Percentiles rank a stretch among this genome's conserved stretches.
phyloP scores from a whole-genome alignment of 2,329 filamentous ascomycete species.

The Septoria linicola region DNA sequence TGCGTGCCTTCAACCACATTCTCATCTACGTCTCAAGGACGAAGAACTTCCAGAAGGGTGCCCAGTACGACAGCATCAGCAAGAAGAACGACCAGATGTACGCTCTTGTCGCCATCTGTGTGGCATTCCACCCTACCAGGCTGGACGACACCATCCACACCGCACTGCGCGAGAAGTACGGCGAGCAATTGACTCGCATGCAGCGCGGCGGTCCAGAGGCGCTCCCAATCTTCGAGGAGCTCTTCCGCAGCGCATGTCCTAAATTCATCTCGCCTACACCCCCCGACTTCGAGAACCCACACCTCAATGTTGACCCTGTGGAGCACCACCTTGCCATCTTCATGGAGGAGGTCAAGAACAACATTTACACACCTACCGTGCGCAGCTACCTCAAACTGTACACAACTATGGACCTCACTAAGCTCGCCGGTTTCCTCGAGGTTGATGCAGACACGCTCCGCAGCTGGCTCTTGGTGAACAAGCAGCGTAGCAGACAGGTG shows the following conservation, averaged over 20 bases:
- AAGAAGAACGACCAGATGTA: conserved; percentile 99
- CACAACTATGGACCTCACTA: conserved; percentile 99
- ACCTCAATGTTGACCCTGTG: conserved; percentile 91
- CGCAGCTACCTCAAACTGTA: conserved; percentile 99
- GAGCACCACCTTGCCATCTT: conserved; percentile 97
- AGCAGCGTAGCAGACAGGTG: conserved; percentile 95
- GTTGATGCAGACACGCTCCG: conserved; percentile 95
- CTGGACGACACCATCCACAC: conserved; percentile 99
- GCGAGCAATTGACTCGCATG: conserved; percentile 94
- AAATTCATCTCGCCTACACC: conserved; percentile 99
- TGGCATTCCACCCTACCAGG: conserved; percentile 94
- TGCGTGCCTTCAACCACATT: conserved; percentile 99
- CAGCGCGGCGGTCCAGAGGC: conserved; percentile 94
- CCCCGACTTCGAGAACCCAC: conserved; percentile 95
- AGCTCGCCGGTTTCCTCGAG: conserved; percentile 95
- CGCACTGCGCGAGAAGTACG: conserved; percentile 96
- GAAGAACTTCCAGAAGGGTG: conserved; percentile 99
- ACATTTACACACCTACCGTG: conserved; percentile 95
- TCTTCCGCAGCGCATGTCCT: conserved; percentile 96
- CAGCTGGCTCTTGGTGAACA: conserved; percentile 92
- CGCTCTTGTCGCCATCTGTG: conserved; percentile 96
- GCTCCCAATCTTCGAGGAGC: conserved; percentile 94
- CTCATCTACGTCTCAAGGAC: conserved; percentile 97
- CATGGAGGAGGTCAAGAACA: conserved; percentile 99
- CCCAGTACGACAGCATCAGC: conserved; percentile 95